Base-by-base conservation (phyloP, 129 eudicot genomes). In the Pittosporum tobira region DNA sequence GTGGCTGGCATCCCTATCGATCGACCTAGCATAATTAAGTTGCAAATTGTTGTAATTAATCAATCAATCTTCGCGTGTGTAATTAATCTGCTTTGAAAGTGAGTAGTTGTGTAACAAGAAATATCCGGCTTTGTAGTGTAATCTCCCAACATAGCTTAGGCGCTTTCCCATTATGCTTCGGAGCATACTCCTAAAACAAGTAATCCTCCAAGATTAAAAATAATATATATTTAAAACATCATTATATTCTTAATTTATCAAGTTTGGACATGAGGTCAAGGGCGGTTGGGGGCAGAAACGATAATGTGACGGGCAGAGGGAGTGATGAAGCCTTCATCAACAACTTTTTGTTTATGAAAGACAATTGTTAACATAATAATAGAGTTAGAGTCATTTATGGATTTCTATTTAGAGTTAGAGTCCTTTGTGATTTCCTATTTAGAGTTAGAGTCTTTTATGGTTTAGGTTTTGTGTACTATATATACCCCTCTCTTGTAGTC, bases 271-370 rank as follows among this genome's bases (percentile, higher is more conserved):
- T 75, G 52, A 89, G 97, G 68, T 89, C 95, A 9, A 75, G 82
- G 58, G 97, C 95, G 62, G 95, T 85, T 70, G 61, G 95, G n/a
- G 75, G 97, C 87, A 53, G 95, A 85, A 9, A 89, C 88, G 44
- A 89, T 85, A 20, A 89, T 89, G 62, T 65, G 76, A 68, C 95
- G 93, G 71, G 95, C 97, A 62, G 79, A 46, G 16, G 82, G 86
- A 28, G 94, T 54, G 55, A 89, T 53, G 72, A 89, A 89, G 30
- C 95, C 97, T 70, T 89, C 97, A 4, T 89, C 97, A 51, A 89
- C 95, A 16, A 95, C 88, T 48, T 82, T 85, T 82, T 85, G 71
- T 89, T 95, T 67, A 89, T 82, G 75, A 89, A 89, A 28, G 82
- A 74, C 64, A 89, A 44, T n/a, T n/a, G n/a, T n/a, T n/a, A n/a